phyloP scores from a whole-genome alignment of 805 yeast species.

The Metschnikowia orientalis region DNA sequence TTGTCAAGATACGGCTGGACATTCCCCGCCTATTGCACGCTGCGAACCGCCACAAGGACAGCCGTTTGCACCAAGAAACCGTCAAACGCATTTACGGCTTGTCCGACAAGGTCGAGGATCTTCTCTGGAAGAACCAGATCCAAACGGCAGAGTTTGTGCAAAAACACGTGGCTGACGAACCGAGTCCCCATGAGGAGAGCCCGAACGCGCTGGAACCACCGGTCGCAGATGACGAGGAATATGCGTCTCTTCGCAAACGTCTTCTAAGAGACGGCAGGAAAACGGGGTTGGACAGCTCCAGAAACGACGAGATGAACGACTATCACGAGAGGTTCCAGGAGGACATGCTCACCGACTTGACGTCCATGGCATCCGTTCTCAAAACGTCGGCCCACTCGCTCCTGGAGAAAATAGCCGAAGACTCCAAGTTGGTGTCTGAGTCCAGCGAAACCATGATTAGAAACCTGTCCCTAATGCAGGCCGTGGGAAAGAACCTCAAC shows the following conservation, averaged over 20 bases:
- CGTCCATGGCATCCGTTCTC: conserved; percentile 44
- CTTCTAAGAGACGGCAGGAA: conserved; percentile 15
- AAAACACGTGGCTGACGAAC: conserved; percentile 2
- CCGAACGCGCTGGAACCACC: background rate
- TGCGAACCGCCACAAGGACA: conserved; percentile 10
- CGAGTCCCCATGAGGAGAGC: background rate
- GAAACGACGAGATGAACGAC: conserved; percentile 24
- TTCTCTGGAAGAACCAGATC: conserved; percentile 3
- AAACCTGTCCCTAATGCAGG: conserved; percentile 19
- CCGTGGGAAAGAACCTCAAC: conserved; percentile 34
- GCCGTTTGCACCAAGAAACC: conserved; percentile 6
- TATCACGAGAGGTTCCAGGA: conserved; percentile 46
- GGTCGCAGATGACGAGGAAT: conserved; percentile 8
- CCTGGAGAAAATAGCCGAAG: conserved; percentile 35
- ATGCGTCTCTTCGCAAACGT: conserved; percentile 15
- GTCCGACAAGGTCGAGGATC: conserved; percentile 11
- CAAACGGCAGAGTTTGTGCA: conserved; percentile 1
- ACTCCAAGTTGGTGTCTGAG: conserved; percentile 28
- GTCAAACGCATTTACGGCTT: conserved; percentile 6
- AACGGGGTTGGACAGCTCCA: conserved; percentile 10
- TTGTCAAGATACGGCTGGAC: conserved; percentile 14
- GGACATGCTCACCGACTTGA: conserved; percentile 44
- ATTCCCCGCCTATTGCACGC: conserved; percentile 15
- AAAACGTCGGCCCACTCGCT: conserved; percentile 44
- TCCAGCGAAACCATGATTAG: conserved; percentile 33